Evolutionary conservation across 352 stramenopile genomes (phyloP), one percentile per base, ranked within the genome.

Genomic region (Globisporangium middletonii): DNA sequence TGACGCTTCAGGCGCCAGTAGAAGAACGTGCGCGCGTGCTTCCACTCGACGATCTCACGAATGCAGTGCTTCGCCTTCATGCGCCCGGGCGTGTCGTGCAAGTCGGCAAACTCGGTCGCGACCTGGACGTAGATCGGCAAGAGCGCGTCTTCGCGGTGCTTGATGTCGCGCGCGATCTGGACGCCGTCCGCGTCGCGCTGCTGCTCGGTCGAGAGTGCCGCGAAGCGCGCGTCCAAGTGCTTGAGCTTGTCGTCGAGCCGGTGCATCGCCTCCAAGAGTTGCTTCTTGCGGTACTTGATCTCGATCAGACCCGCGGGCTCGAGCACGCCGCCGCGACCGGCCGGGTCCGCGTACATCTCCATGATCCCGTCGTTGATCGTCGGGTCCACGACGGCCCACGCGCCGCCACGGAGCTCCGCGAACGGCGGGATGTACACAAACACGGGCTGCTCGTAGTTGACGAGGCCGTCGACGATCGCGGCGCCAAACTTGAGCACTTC

Each of bases 341-440:
- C 83, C 37, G 88, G 76, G 61, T 97, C 91, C 27, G 97, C 96
- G 81, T 99, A 99, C 97, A 99, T 99, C 83, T 99, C 98, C 97
- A 99, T 99, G 57, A 99, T 95, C 57, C 94, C 90, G 23, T 96
- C 72, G 76, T 99, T 99, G 79, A 99, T 99, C 19, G 97, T 99
- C 42, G 94, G 86, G 88, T 99, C 98, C 13, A 99, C 93, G 15
- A 99, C 97, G 38, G 99, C 97, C 97, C 97, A 99, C 6, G 97
- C 97, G 43, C 97, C 97, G 72, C 97, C 97, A 62, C 97, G 88
- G 47, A 99, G 92, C 76, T 99, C 97, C 42, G 92, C 97, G 73
- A 98, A 97, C 33, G 98, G 97, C 57, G 97, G 97, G 63, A 99
- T 99, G 84, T 99, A 99, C 47, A 99, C 97, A 68, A 99, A 99